phyloP scores from a whole-genome alignment of 2,329 filamentous ascomycete genomes.

The Aspergillus quadricinctus region DNA sequence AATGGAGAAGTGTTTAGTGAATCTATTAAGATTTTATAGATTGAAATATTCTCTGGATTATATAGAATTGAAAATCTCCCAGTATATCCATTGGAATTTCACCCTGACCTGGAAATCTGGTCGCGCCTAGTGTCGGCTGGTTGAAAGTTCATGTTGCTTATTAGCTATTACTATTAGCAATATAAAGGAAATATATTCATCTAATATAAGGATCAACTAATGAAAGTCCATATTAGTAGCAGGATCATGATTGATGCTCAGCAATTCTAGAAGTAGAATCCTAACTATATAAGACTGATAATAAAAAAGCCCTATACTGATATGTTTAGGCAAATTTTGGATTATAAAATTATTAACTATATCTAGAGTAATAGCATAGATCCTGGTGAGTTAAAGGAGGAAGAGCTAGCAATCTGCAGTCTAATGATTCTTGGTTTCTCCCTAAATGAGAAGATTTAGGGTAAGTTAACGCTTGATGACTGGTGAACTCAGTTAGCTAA shows the following conservation, averaged over 20 bases:
- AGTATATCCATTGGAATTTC: conserved; percentile 25
- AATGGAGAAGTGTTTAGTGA: conserved; percentile 21
- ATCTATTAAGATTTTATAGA: conserved; percentile 12
- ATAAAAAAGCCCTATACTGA: neutral
- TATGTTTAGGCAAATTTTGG: neutral
- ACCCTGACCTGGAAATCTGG: conserved; percentile 11
- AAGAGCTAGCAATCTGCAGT: neutral
- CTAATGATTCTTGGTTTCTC: neutral
- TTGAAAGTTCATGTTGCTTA: neutral
- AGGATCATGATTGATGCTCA: neutral
- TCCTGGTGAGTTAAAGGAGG: neutral
- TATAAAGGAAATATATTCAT: neutral
- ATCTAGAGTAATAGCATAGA: neutral
- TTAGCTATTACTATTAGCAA: neutral
- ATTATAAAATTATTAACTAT: neutral
- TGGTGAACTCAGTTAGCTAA: neutral
- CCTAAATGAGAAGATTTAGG: neutral
- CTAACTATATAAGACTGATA: neutral
- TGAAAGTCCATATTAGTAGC: neutral
- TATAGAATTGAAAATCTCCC: conserved; percentile 18
- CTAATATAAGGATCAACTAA: neutral
- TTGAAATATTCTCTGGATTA: conserved; percentile 14
- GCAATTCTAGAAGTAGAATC: neutral
- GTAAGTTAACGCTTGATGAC: neutral
- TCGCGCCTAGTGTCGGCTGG: neutral